Evolutionary conservation across 2,329 filamentous ascomycete species (phyloP).

Genomic region (Sarocladium oryzae): DNA sequence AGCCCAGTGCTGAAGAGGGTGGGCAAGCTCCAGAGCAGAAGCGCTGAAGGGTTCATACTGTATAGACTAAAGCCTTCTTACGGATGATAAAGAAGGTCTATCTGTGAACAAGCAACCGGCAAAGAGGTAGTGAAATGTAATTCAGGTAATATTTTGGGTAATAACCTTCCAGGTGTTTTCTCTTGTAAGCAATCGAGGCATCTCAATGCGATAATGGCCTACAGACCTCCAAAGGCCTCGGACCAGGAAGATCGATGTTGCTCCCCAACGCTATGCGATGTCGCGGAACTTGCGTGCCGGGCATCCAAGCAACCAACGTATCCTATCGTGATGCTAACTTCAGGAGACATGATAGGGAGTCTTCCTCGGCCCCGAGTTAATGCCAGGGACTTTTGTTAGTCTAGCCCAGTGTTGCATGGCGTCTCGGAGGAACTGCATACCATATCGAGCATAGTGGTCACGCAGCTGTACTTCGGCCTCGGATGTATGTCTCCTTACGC

Average conservation of each 20-base stretch:
- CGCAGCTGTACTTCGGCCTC: background rate
- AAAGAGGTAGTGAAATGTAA: background rate
- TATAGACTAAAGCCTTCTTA: background rate
- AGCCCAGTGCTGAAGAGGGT: background rate
- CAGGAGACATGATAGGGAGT: background rate
- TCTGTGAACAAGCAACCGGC: background rate
- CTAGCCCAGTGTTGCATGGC: background rate
- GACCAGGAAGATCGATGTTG: background rate
- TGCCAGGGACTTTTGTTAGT: background rate
- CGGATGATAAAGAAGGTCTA: background rate
- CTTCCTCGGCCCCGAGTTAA: background rate
- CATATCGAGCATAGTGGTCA: background rate
- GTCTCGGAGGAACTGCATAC: background rate
- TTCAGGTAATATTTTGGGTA: too few relatives aligned
- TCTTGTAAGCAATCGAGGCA: background rate
- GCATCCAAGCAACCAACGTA: background rate
- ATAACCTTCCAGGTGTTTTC: background rate
- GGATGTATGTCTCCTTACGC: background rate
- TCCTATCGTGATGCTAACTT: background rate
- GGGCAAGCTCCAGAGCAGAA: background rate
- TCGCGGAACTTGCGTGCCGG: background rate
- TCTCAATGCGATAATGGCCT: background rate
- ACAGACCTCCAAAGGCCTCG: background rate
- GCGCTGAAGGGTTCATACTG: background rate
- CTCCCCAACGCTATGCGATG: background rate